A percentile compares a stretch with the other conserved stretches of the same genome.
phyloP scores from a whole-genome alignment of 805 yeast genomes.

The Debaryomyces castellii region DNA sequence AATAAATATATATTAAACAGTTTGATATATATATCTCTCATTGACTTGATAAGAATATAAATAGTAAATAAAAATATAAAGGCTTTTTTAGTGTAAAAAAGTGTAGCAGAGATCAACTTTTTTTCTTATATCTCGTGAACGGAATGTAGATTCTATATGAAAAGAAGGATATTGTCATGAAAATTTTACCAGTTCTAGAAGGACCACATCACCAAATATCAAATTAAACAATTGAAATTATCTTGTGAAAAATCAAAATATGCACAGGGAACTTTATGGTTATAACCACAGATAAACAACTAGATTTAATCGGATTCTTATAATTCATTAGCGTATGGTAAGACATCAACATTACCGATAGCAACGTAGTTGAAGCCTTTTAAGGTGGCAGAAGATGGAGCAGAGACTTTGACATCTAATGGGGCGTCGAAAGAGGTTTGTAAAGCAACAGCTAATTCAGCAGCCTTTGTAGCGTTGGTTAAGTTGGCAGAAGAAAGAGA shows the following conservation, averaged over 20 bases:
- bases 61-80: conserved; percentile 1
- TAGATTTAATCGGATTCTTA: conserved; percentile 29
- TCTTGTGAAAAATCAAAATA: conserved; percentile 5
- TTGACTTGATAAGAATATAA: conserved; percentile 4
- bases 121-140: background rate
- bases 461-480: conserved; percentile 47
- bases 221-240: conserved; percentile 2
- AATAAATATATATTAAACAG: conserved; percentile 6
- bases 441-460: conserved; percentile 43
- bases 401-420: conserved; percentile 28
- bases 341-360: conserved; percentile 80
- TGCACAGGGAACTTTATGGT: conserved; percentile 6
- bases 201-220: conserved; percentile 1
- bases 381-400: conserved; percentile 31
- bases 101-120: background rate
- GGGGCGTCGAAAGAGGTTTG: conserved; percentile 37
- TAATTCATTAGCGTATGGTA: conserved; percentile 90
- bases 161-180: conserved; percentile 3
- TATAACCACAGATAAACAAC: conserved; percentile 2
- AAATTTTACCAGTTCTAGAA: conserved; percentile 2
- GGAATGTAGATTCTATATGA: conserved; percentile 5
- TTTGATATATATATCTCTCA: background rate
- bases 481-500: conserved; percentile 49
- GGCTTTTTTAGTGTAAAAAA: conserved; percentile 3
- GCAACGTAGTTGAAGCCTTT: conserved; percentile 81